Evolutionary conservation across 2,329 filamentous ascomycete genomes (phyloP).

Genomic region (Cladorrhinum sp.): DNA sequence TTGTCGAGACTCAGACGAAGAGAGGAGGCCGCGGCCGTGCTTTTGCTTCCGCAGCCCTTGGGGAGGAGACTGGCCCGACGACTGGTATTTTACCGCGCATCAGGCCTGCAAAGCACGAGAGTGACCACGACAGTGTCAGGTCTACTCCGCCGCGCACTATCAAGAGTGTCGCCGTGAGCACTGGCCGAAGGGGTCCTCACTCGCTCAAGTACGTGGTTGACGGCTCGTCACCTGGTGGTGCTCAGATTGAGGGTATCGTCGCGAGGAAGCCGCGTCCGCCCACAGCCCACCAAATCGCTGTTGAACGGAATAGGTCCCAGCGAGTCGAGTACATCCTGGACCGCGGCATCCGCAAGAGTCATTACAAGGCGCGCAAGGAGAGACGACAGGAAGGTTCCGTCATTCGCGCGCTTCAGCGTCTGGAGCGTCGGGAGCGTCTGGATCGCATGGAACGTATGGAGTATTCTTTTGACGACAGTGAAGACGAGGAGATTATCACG

Average conservation of each 20-base stretch:
- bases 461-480: conserved; percentile 60
- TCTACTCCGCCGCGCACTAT: conserved; percentile 48
- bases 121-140: conserved; percentile 50
- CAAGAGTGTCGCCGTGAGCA: conserved; percentile 36
- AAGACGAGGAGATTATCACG: conserved; percentile 49
- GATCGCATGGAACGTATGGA: conserved; percentile 32
- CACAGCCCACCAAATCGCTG: conserved; percentile 77
- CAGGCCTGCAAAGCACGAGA: conserved; percentile 60
- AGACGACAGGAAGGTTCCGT: conserved; percentile 65
- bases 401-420: conserved; percentile 62
- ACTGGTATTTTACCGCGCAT: conserved; percentile 60
- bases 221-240: conserved; percentile 56
- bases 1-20: conserved; percentile 60
- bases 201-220: conserved; percentile 59
- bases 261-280: conserved; percentile 67
- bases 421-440: conserved; percentile 39
- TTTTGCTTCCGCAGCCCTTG: conserved; percentile 28
- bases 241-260: conserved; percentile 53
- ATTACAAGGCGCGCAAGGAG: conserved; percentile 59
- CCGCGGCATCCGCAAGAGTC: conserved; percentile 64
- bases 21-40: conserved; percentile 38
- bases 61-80: conserved; percentile 51
- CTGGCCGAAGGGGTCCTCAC: conserved; percentile 42
- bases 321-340: conserved; percentile 80
- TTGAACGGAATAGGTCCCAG: conserved; percentile 73